Evolutionary conservation across 495 filamentous ascomycete genomes (phyloP).

Genomic region (Hyphodiscus hymeniophilus): DNA sequence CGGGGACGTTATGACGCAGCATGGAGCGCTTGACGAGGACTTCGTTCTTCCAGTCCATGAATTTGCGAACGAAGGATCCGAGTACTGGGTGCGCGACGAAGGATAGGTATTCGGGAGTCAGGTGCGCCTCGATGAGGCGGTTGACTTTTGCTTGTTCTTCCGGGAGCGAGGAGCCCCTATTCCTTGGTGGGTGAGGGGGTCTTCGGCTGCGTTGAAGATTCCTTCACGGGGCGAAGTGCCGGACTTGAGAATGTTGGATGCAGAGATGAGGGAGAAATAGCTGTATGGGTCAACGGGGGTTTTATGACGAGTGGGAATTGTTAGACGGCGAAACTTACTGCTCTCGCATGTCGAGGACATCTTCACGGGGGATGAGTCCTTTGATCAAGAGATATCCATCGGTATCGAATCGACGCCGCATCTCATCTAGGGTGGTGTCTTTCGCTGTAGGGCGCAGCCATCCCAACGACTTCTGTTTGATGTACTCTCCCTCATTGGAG

Average conservation of each 20-base stretch:
- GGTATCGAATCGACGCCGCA: conserved; percentile 31
- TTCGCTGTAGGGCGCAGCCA: too few relatives aligned
- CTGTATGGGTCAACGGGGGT: neutral
- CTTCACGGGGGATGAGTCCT: conserved; percentile 43
- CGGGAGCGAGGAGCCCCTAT: too few relatives aligned
- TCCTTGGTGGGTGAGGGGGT: conserved; percentile 9
- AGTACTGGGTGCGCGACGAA: conserved; percentile 46
- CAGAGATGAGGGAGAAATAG: conserved; percentile 47
- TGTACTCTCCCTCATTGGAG: too few relatives aligned
- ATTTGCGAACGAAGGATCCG: conserved; percentile 38
- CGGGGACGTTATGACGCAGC: conserved; percentile 51
- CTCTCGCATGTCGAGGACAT: conserved; percentile 46
- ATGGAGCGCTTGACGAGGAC: conserved; percentile 35
- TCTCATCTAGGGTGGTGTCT: too few relatives aligned
- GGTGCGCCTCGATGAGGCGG: conserved; percentile 38
- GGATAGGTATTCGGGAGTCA: conserved; percentile 44
- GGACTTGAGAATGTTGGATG: conserved; percentile 44
- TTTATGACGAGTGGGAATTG: too few relatives aligned
- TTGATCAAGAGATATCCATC: conserved; percentile 57
- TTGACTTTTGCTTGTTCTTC: too few relatives aligned
- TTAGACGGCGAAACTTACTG: too few relatives aligned
- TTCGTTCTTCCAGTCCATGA: conserved; percentile 45
- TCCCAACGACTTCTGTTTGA: too few relatives aligned
- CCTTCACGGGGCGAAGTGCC: conserved; percentile 27
- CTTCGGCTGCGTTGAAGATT: conserved; percentile 41